A percentile compares a stretch with the other conserved stretches of the same genome.
phyloP scores from a whole-genome alignment of 805 yeast genomes.

The Nakazawaea ambrosiae region DNA sequence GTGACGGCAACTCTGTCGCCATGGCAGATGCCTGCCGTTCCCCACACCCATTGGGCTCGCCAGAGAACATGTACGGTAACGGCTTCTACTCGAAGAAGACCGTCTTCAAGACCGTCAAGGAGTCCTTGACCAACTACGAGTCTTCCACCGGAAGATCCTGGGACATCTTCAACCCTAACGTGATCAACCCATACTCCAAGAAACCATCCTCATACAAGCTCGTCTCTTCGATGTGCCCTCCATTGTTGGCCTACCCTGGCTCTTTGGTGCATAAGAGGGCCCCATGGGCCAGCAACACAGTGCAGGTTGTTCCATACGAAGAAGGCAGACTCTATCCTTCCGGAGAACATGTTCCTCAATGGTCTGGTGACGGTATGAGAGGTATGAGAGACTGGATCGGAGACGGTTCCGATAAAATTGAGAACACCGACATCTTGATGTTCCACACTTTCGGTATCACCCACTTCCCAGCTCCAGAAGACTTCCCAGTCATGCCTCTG shows the following conservation, averaged over 20 bases:
- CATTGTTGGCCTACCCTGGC: conserved; percentile 65
- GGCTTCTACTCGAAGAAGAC: conserved; percentile 63
- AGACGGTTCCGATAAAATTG: conserved; percentile 49
- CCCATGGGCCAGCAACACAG: conserved; percentile 65
- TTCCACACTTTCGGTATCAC: conserved; percentile 83
- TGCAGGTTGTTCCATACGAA: conserved; percentile 64
- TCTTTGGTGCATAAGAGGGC: conserved; percentile 77
- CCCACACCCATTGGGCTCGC: conserved; percentile 53
- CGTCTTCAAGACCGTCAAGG: conserved; percentile 60
- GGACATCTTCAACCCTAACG: conserved; percentile 71
- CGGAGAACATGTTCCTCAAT: conserved; percentile 70
- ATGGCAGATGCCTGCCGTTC: conserved; percentile 57
- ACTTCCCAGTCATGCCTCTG: conserved; percentile 85
- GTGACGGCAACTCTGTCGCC: conserved; percentile 71
- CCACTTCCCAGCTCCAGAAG: conserved; percentile 86
- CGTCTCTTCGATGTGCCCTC: conserved; percentile 69
- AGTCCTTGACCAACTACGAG: conserved; percentile 55
- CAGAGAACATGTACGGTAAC: conserved; percentile 73
- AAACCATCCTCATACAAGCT: conserved; percentile 73
- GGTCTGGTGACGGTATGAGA: conserved; percentile 60
- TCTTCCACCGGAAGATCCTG: conserved; percentile 64
- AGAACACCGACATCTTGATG: conserved; percentile 63
- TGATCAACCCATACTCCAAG: conserved; percentile 60
- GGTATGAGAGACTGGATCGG: conserved; percentile 69
- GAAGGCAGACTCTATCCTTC: conserved; percentile 77